A percentile compares a stretch with the other conserved stretches of the same genome.
Conservation (phyloP, 2,329 filamentous ascomycete genomes). For the Alternaria sp. region DNA sequence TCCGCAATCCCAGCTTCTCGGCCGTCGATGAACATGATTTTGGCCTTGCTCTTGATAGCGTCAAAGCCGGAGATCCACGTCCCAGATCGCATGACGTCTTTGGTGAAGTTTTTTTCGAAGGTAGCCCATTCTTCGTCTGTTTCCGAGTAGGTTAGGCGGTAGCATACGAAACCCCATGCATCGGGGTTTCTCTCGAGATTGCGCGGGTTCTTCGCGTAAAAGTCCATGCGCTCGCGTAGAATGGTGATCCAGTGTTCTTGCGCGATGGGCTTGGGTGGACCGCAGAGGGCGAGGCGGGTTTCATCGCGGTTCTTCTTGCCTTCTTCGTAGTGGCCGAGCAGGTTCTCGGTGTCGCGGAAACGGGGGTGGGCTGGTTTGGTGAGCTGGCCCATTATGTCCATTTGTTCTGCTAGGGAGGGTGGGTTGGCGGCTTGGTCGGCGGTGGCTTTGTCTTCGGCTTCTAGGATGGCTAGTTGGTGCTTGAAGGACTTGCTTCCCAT, state of each 20-base stretch:
- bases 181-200: conserved; percentile 2
- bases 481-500: conserved; percentile 11
- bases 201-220: conserved; percentile 11
- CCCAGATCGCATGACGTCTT: conserved; percentile 15
- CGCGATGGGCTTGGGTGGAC: conserved; percentile 2
- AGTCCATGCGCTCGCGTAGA: conserved; percentile 19
- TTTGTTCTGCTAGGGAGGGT: neutral
- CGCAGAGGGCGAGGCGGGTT: conserved; percentile 14
- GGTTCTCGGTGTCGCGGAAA: conserved; percentile 14
- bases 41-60: conserved; percentile 6
- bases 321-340: conserved; percentile 21
- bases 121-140: conserved; percentile 21
- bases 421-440: neutral
- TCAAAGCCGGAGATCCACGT: neutral
- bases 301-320: conserved; percentile 14
- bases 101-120: conserved; percentile 17
- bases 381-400: conserved; percentile 4
- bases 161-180: conserved; percentile 26
- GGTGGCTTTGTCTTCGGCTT: conserved; percentile 3
- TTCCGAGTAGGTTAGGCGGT: conserved; percentile 25
- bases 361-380: conserved; percentile 11
- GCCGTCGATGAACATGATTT: conserved; percentile 17
- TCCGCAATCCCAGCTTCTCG: conserved; percentile 21
- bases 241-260: conserved; percentile 28
- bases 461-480: conserved; percentile 4